phyloP scores from a whole-genome alignment of 768 basidiomycete genomes.

The Termitomyces sp. region DNA sequence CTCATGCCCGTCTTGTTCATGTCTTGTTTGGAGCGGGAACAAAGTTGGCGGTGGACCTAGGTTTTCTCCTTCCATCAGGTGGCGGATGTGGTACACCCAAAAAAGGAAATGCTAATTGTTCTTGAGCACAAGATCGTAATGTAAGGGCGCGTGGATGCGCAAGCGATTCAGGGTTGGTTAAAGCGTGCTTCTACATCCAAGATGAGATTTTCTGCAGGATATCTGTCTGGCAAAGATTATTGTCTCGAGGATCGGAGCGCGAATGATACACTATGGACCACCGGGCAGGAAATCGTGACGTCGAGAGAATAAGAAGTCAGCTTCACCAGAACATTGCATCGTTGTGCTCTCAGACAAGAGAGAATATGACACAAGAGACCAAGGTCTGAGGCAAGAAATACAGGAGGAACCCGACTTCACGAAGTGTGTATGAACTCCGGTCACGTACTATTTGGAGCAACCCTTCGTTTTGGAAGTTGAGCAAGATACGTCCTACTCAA shows the following conservation, averaged over 20 bases:
- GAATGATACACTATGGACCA: not conserved
- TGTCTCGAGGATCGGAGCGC: not conserved
- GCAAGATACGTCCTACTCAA: not conserved
- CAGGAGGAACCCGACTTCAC: too few relatives aligned
- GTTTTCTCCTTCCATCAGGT: not conserved
- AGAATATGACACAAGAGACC: too few relatives aligned
- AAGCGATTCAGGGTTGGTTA: not conserved
- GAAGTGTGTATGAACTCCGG: too few relatives aligned
- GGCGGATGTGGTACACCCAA: not conserved
- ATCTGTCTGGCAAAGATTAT: not conserved
- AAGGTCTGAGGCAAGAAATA: too few relatives aligned
- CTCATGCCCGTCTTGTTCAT: not conserved
- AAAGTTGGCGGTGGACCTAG: not conserved
- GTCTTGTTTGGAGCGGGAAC: not conserved
- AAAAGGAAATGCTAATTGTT: not conserved
- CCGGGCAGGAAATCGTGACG: too few relatives aligned
- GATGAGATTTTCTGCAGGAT: too few relatives aligned
- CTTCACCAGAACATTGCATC: too few relatives aligned
- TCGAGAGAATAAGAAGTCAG: too few relatives aligned
- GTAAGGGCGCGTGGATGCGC: not conserved
- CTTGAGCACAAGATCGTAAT: not conserved
- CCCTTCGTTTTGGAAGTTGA: not conserved
- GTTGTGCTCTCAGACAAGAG: too few relatives aligned
- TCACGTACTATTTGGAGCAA: slow-evolving; percentile 1
- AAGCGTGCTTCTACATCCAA: too few relatives aligned